phyloP scores from a whole-genome alignment of 805 yeast genomes.

The Candida dajiaensis region DNA sequence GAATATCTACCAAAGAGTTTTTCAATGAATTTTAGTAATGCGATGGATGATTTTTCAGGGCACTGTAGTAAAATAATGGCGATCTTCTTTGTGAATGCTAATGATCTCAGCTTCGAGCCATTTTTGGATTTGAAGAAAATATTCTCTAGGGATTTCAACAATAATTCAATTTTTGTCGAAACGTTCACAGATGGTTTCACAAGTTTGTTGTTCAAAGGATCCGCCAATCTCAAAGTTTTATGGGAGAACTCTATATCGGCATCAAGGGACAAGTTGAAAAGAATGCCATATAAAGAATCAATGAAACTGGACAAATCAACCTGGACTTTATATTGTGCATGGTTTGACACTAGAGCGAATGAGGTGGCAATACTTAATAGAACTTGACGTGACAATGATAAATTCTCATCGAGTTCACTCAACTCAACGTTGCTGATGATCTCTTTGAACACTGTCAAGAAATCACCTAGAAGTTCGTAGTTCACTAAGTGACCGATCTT shows the following conservation, averaged over 20 bases:
- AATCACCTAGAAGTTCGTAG: slow-evolving; percentile 87
- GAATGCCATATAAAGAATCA: slow-evolving; percentile 61
- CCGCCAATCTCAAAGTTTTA: slow-evolving; percentile 72
- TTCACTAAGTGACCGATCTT: slow-evolving; percentile 89
- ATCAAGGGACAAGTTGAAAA: slow-evolving; percentile 67
- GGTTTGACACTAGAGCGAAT: slow-evolving; percentile 76
- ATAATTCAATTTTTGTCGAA: slow-evolving; percentile 81
- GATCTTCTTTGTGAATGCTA: slow-evolving; percentile 79
- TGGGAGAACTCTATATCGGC: slow-evolving; percentile 83
- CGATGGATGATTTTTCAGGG: slow-evolving; percentile 85
- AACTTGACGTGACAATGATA: slow-evolving; percentile 54
- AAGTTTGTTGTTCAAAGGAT: slow-evolving; percentile 51
- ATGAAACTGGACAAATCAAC: slow-evolving; percentile 81
- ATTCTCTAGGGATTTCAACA: slow-evolving; percentile 70
- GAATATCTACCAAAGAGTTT: slow-evolving; percentile 68
- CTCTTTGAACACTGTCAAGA: slow-evolving; percentile 84
- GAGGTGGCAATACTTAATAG: slow-evolving; percentile 85
- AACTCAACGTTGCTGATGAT: slow-evolving; percentile 50
- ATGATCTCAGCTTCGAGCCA: slow-evolving; percentile 60
- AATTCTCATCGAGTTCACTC: slow-evolving; percentile 33
- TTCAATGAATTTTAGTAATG: slow-evolving; percentile 70
- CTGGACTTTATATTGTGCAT: slow-evolving; percentile 63
- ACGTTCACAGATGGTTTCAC: slow-evolving; percentile 73
- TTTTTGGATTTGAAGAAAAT: slow-evolving; percentile 73
- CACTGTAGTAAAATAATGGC: slow-evolving; percentile 62